phyloP scores from a whole-genome alignment of 352 stramenopile species.

The Phytophthora fragariaefolia region DNA sequence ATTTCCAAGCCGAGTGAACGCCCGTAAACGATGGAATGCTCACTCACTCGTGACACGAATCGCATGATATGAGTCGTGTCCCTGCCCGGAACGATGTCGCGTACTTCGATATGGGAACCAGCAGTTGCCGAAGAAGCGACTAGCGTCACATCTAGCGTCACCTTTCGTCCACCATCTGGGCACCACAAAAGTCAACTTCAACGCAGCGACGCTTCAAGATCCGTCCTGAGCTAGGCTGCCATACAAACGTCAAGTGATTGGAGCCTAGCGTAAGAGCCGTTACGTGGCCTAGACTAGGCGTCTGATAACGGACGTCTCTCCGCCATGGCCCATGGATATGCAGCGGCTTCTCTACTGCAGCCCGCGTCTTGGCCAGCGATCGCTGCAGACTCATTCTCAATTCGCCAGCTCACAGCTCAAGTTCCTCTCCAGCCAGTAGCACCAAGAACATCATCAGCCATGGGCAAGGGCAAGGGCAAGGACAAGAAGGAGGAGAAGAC shows the following conservation, averaged over 20 bases:
- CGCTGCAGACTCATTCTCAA: slow-evolving; percentile 18
- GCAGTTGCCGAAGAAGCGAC: slow-evolving; percentile 7
- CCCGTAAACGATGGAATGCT: too few relatives aligned
- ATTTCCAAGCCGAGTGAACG: too few relatives aligned
- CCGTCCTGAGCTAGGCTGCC: neutral
- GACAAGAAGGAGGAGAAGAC: slow-evolving; percentile 49
- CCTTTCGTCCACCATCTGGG: neutral
- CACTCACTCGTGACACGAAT: too few relatives aligned
- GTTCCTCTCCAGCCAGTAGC: slow-evolving; percentile 17
- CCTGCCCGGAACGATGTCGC: too few relatives aligned
- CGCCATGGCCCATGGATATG: neutral
- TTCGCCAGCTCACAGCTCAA: slow-evolving; percentile 23
- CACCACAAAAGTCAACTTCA: slow-evolving; percentile 26
- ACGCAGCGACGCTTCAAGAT: slow-evolving; percentile 38
- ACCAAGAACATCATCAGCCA: slow-evolving; percentile 4
- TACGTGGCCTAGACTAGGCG: neutral
- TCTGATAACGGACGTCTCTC: slow-evolving; percentile 14
- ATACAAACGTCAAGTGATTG: slow-evolving; percentile 26
- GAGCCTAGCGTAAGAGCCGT: slow-evolving; percentile 8
- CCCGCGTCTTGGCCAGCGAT: neutral
- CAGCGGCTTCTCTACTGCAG: neutral
- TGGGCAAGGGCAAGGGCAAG: slow-evolving; percentile 46
- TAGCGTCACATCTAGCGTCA: slow-evolving; percentile 1
- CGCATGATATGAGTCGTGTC: too few relatives aligned
- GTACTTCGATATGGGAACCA: slow-evolving; percentile 1